Evolutionary conservation across 2,329 filamentous ascomycete genomes (phyloP), one percentile per base, ranked within the genome.

Genomic region (Clonostachys rhizophaga): DNA sequence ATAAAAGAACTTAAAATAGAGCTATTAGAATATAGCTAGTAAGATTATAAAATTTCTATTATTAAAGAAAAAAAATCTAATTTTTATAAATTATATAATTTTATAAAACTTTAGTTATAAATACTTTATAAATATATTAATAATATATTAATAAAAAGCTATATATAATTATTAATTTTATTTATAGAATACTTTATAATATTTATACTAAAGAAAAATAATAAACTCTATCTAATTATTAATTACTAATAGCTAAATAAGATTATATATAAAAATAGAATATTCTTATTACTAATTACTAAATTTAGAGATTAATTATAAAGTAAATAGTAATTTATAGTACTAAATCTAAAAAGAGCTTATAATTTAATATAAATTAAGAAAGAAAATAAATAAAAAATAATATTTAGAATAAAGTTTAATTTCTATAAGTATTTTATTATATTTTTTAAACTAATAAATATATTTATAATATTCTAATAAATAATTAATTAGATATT

Each of bases 281-380:
- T 34, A 30, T 45, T 50, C n/a, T 46, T 62, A 48, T 50, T 40
- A 5, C 41, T 63, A 43, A 57, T 64, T 35, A 50, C n/a, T 8
- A 48, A 64, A 46, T 46, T 55, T 34, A 49, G 54, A 18, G 46
- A 63, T 41, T 13, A 40, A 6, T 42, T 63, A 3, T 43, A 44
- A 30, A 44, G 47, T 10, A 52, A 45, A 16, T 45, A 49, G 13
- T 33, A 36, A 2, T 55, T 54, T 49, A 54, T 10, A 17, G 13
- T 11, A n/a, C n/a, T 58, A 5, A 17, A 59, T 34, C 43, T 58
- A 13, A 52, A 54, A 33, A 30, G 42, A 48, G 47, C 40, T 5
- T 70, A 64, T 52, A 57, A 70, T 40, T 40, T 54, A 2, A 59
- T 69, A 2, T 33, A 52, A 10, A 67, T 70, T 17, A 53, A 50